Conservation (phyloP, 345 rosid genomes). For the Cardiospermum halicacabum region DNA sequence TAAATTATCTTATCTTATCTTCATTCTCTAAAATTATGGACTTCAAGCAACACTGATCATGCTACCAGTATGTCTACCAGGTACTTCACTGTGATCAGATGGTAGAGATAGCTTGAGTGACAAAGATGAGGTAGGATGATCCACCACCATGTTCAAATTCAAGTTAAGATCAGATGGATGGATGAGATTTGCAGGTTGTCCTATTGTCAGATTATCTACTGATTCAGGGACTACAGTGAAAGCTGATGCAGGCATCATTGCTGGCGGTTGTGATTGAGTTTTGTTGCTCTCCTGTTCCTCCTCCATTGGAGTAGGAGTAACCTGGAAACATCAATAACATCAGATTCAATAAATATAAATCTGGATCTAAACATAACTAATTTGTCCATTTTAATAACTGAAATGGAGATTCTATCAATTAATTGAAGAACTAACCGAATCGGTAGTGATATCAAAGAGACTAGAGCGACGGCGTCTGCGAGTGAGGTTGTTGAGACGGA, state of each 20-base stretch:
- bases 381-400: too few species aligned
- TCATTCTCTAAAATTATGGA: slow-evolving; percentile 27
- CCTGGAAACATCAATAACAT: slow-evolving; percentile 29
- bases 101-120: slow-evolving; percentile 59
- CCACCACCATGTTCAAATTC: slow-evolving; percentile 22
- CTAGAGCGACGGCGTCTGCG: slow-evolving; percentile 94
- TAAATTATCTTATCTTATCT: slow-evolving; percentile 16
- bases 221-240: slow-evolving; percentile 31
- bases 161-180: slow-evolving; percentile 39
- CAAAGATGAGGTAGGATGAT: slow-evolving; percentile 38
- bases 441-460: slow-evolving; percentile 85
- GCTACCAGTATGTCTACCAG: slow-evolving; percentile 41
- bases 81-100: slow-evolving; percentile 40
- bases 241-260: slow-evolving; percentile 33
- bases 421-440: slow-evolving; percentile 39
- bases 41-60: slow-evolving; percentile 62
- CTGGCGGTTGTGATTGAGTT: slow-evolving; percentile 24
- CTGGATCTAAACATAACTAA: too few species aligned
- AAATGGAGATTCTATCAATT: neutral
- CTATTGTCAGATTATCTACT: slow-evolving; percentile 23
- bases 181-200: slow-evolving; percentile 24
- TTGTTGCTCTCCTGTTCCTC: slow-evolving; percentile 37
- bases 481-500: slow-evolving; percentile 69
- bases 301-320: slow-evolving; percentile 48
- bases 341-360: too few species aligned